Evolutionary conservation across 1,139 yeast genomes (phyloP).

Genomic region (Lipomyces yarrowii): DNA sequence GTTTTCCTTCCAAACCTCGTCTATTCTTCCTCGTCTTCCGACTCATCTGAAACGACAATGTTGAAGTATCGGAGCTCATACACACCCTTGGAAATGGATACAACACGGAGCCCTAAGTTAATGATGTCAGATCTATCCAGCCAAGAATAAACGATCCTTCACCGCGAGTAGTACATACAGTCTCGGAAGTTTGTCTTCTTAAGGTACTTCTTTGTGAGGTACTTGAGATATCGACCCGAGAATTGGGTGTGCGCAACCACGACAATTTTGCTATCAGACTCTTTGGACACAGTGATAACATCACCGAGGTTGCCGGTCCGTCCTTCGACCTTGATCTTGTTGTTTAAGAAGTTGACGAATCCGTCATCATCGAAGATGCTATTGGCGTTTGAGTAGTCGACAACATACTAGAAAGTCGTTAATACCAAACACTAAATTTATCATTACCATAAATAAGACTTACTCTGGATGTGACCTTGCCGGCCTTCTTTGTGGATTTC

Average conservation of each 20-base stretch:
- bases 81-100: slow-evolving; percentile 92
- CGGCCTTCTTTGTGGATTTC: slow-evolving; percentile 72
- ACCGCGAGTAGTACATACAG: slow-evolving; percentile 17
- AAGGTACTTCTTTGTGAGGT: slow-evolving; percentile 99
- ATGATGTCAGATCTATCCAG: slow-evolving; percentile 13
- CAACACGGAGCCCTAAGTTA: slow-evolving; percentile 85
- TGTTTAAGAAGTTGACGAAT: slow-evolving; percentile 67
- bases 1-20: background rate
- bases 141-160: slow-evolving; percentile 14
- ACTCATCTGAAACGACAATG: slow-evolving; percentile 96
- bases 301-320: slow-evolving; percentile 96
- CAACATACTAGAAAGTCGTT: slow-evolving; percentile 14
- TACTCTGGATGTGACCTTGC: slow-evolving; percentile 37
- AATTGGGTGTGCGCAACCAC: slow-evolving; percentile 91
- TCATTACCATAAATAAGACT: slow-evolving; percentile 5
- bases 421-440: background rate
- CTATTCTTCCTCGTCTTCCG: slow-evolving; percentile 52
- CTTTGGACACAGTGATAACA: slow-evolving; percentile 83
- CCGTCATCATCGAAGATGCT: slow-evolving; percentile 27
- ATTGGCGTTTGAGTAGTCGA: slow-evolving; percentile 27
- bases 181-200: slow-evolving; percentile 93
- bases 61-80: slow-evolving; percentile 99
- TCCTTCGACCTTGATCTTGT: slow-evolving; percentile 99
- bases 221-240: slow-evolving; percentile 99
- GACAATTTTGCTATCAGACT: slow-evolving; percentile 77